phyloP scores from a whole-genome alignment of 169 alveolate genomes.

The Eimeria acervulina region DNA sequence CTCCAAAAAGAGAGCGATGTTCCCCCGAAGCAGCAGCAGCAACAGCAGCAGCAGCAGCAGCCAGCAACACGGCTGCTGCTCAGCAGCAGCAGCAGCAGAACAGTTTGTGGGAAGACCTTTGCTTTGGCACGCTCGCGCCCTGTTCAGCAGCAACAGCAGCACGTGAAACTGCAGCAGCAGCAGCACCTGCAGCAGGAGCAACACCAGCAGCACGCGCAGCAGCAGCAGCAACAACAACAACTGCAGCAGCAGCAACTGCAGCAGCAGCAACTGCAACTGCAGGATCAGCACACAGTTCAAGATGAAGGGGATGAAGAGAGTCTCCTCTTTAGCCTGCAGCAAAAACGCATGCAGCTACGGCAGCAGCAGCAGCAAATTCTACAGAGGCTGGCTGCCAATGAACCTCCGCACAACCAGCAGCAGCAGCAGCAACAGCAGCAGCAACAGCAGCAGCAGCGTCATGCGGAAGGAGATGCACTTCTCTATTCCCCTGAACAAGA shows the following conservation, averaged over 20 bases:
- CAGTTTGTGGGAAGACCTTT: constrained; percentile 37
- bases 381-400: not conserved
- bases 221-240: constrained; percentile 13
- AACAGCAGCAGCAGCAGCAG: constrained; percentile 33
- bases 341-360: constrained; percentile 60
- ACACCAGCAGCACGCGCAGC: not conserved
- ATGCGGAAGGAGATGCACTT: too few relatives aligned
- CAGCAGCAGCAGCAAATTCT: constrained; percentile 72
- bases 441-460: not conserved
- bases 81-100: constrained; percentile 32
- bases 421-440: constrained; percentile 22
- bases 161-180: too few relatives aligned
- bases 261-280: constrained; percentile 56
- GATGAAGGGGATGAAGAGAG: constrained; percentile 21
- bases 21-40: not conserved
- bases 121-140: constrained; percentile 58
- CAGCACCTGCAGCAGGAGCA: too few relatives aligned
- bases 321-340: constrained; percentile 53
- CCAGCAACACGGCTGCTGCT: constrained; percentile 39
- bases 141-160: too few relatives aligned
- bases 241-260: constrained; percentile 45
- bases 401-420: constrained; percentile 1
- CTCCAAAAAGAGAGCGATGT: too few relatives aligned
- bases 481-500: not conserved
- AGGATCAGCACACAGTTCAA: not conserved